Evolutionary conservation across 2,329 filamentous ascomycete species (phyloP).

Genomic region (Aureobasidium subglaciale): DNA sequence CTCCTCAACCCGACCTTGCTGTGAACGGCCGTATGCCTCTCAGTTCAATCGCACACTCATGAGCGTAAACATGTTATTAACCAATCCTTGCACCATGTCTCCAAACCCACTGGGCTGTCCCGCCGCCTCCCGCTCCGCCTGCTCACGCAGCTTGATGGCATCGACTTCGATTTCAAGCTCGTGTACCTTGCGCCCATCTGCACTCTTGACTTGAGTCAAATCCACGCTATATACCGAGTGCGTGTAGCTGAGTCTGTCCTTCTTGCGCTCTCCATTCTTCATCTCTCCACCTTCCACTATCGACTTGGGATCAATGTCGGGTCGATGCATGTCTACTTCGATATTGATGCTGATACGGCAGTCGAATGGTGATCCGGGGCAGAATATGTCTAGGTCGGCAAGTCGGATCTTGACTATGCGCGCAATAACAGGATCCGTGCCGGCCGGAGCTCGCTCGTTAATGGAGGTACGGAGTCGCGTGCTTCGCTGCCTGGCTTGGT

Average conservation of each 20-base stretch:
- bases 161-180: constrained; percentile 75
- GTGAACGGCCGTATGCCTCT: background rate
- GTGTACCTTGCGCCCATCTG: constrained; percentile 55
- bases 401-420: constrained; percentile 91
- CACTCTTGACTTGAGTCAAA: constrained; percentile 70
- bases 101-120: constrained; percentile 54
- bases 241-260: constrained; percentile 85
- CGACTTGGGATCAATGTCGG: constrained; percentile 48
- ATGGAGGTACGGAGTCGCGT: constrained; percentile 53
- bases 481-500: constrained; percentile 48
- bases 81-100: constrained; percentile 62
- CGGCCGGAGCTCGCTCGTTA: constrained; percentile 52
- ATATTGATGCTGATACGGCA: constrained; percentile 92
- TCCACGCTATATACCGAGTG: constrained; percentile 87
- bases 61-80: constrained; percentile 64
- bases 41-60: constrained; percentile 20
- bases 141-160: constrained; percentile 54
- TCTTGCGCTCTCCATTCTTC: constrained; percentile 41
- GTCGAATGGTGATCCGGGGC: constrained; percentile 71
- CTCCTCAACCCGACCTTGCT: background rate
- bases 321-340: constrained; percentile 66
- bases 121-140: constrained; percentile 22
- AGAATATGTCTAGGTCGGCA: constrained; percentile 78
- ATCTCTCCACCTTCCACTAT: constrained; percentile 45
- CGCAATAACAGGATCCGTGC: constrained; percentile 57